These are phyloP conservation scores for Saccharomyces hybrid DNA, from an alignment of 1,139 yeast species.

Conservation along the genomic window DNA sequence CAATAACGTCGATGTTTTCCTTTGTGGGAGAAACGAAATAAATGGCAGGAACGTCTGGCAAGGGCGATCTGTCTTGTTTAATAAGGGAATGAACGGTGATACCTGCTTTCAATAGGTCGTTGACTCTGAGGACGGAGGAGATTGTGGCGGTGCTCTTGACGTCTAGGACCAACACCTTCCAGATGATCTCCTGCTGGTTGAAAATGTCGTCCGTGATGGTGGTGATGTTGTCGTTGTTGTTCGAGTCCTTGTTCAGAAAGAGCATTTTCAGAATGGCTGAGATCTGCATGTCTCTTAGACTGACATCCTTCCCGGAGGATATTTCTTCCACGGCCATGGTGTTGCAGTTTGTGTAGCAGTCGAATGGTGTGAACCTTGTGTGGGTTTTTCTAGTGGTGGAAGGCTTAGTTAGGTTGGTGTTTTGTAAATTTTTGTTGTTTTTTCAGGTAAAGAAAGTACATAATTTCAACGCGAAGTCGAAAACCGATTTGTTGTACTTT, in stretches of 20 bases:
- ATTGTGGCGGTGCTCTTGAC: slow-evolving; percentile 72
- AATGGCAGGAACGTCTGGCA: slow-evolving; percentile 90
- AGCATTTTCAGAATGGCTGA: slow-evolving; percentile 74
- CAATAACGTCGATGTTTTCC: slow-evolving; percentile 60
- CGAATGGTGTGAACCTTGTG: too few species aligned
- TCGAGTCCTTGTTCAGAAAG: slow-evolving; percentile 53
- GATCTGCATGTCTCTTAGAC: slow-evolving; percentile 25
- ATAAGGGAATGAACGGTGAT: slow-evolving; percentile 81
- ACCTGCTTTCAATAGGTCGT: slow-evolving; percentile 81
- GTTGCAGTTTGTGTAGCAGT: not conserved
- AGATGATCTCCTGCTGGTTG: slow-evolving; percentile 50
- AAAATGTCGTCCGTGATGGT: slow-evolving; percentile 41
- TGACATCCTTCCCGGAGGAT: slow-evolving; percentile 12
- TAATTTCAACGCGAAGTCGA: not conserved
- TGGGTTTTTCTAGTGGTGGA: too few species aligned
- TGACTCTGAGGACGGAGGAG: slow-evolving; percentile 83
- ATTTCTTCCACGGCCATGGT: not conserved
- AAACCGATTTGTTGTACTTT: not conserved
- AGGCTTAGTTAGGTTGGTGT: not conserved
- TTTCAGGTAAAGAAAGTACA: not conserved
- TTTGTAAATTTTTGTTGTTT: not conserved
- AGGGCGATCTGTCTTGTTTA: slow-evolving; percentile 60
- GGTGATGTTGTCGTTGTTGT: not conserved
- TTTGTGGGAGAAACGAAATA: slow-evolving; percentile 85
- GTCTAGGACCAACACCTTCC: slow-evolving; percentile 93